Evolutionary conservation across 805 yeast genomes (phyloP).

Genomic region (Candida maltosa): DNA sequence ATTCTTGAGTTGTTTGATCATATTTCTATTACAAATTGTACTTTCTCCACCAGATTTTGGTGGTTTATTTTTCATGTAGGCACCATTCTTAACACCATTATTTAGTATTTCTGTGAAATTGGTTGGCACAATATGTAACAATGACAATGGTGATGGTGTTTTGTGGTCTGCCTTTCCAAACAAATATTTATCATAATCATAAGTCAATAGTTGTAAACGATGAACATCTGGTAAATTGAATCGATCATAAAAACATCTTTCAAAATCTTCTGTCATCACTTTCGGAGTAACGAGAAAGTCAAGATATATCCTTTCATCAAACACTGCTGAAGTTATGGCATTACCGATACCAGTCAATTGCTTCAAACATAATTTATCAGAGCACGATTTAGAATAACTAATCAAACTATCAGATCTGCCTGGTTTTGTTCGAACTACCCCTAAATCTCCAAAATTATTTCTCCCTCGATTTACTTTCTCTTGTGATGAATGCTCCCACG

Average conservation of each 20-base stretch:
- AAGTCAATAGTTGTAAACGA: conserved; percentile 18
- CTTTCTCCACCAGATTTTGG: conserved; percentile 45
- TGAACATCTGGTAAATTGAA: conserved; percentile 12
- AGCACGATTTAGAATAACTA: conserved; percentile 80
- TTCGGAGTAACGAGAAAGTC: conserved; percentile 49
- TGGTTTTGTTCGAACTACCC: conserved; percentile 86
- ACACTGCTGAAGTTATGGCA: conserved; percentile 34
- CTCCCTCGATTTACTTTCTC: conserved; percentile 53
- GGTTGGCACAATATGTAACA: conserved; percentile 21
- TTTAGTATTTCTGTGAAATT: conserved; percentile 39
- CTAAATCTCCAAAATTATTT: conserved; percentile 49
- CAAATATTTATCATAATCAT: conserved; percentile 16
- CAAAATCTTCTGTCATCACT: conserved; percentile 20
- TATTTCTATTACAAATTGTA: conserved; percentile 26
- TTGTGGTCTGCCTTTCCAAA: conserved; percentile 19
- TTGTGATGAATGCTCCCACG: conserved; percentile 17
- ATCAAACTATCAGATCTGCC: conserved; percentile 78
- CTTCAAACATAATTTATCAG: conserved; percentile 72
- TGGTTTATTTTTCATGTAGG: conserved; percentile 41
- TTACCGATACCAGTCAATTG: conserved; percentile 59
- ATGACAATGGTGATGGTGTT: conserved; percentile 29
- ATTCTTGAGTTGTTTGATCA: conserved; percentile 13
- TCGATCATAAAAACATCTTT: conserved; percentile 41
- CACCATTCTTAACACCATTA: conserved; percentile 63
- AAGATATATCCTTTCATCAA: conserved; percentile 36